Base-by-base conservation (phyloP, 2,329 filamentous ascomycete genomes). In the Bipolaris bicolor region DNA sequence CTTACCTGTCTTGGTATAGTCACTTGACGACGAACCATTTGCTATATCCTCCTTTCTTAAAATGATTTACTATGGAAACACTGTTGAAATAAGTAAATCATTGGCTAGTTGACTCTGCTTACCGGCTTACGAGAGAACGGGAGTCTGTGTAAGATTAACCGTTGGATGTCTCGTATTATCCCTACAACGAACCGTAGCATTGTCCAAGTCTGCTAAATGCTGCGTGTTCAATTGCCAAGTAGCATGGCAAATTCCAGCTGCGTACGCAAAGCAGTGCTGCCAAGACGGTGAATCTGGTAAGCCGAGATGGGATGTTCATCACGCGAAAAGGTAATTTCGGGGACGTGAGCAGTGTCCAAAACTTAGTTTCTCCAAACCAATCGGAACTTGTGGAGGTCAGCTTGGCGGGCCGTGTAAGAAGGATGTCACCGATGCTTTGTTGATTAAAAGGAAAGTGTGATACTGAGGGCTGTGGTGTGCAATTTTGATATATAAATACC, bases 331-430 rank as follows among this genome's bases (percentile, higher is more conserved):
- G 34, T 37, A 11, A 24, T 39, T 33, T 31, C 29, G 20, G 16
- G 31, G 34, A 22, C 47, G 43, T 31, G 13, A 18, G 26, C 18
- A 58, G 13, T 7, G 31, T n/a, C 41, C 16, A 22, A 31, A 31
- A 13, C 33, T 34, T 51, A 16, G 22, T 55, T 16, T 37, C 15
- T 18, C 24, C 24, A 46, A 26, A 20, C 16, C 37, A 48, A 36
- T 50, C 39, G 31, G 45, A 34, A n/a, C 18, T 60, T n/a, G 18
- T n/a, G 24, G 26, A 13, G 26, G 26, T 40, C 22, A 40, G 15
- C 49, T 53, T 57, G 61, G 48, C 43, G 18, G 48, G 22, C 29
- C 34, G 22, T 45, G 33, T 49, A 15, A 49, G 39, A 11, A 31
- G 10, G 29, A 31, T 11, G 29, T 31, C 10, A 13, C 29, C 29